Base-by-base conservation (phyloP, 495 filamentous ascomycete species). In the Xanthoparmelia taractica region DNA sequence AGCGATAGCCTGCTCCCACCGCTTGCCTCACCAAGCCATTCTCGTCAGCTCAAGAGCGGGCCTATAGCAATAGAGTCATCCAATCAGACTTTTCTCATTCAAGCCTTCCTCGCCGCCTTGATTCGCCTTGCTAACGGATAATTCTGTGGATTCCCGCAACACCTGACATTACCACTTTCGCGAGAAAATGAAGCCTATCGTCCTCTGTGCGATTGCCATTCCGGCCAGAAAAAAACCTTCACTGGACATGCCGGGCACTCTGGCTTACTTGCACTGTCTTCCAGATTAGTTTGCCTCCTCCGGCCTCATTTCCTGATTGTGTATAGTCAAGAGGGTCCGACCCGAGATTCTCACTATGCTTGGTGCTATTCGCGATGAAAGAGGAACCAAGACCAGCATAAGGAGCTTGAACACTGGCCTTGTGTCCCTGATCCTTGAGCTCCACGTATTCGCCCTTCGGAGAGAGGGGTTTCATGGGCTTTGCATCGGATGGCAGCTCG, bases 181-280 rank as follows among this genome's bases (percentile, higher is more conserved):
- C 18, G 7, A n/a, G 41, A n/a, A 43, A n/a, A 43, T n/a, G 41
- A 43, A 8, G n/a, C 41, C 41, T n/a, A n/a, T n/a, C 18, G 3
- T n/a, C 41, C 17, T 43, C 41, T 20, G 15, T n/a, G 41, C 41
- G 41, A 20, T n/a, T 12, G 41, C 18, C 18, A 15, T 43, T 43
- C 41, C 41, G 2, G 41, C 38, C 38, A 11, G n/a, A n/a, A n/a
- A 17, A 15, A 41, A 13, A 10, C 11, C 55, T 12, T 20, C 57
- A 4, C 40, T 29, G 13, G 27, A 17, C n/a, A 41, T 29, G 20
- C 8, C 29, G 36, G 18, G 40, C 36, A 29, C 36, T 41, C 31
- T 58, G 57, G n/a, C 29, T 41, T n/a, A 41, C 12, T 11, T 41
- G 57, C 12, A 58, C 57, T 27, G 57, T 58, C 20, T 41, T 58